Evolutionary conservation across 2,329 filamentous ascomycete genomes (phyloP), one percentile per base, ranked within the genome.

Genomic region (Paecilomyces dactylethromorphus): DNA sequence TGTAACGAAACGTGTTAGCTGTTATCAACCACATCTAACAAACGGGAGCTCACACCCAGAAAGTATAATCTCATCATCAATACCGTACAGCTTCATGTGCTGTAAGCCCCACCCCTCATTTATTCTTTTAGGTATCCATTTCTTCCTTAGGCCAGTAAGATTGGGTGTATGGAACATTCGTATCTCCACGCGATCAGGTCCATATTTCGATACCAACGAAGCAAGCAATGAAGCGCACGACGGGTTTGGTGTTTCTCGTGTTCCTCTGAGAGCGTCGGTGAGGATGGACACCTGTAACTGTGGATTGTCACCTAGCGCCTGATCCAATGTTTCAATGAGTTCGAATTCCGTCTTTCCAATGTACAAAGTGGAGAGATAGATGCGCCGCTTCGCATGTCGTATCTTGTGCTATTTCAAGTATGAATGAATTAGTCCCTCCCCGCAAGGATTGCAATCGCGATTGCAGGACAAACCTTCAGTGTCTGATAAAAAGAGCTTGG

Each of bases 131-230:
- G 94, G 94, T 1, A 97, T 85, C 64, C 90, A 80, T 68, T 87
- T 87, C 76, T 97, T 97, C 55, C 88, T 85, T 59, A 95, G 66
- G 0, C 94, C 94, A 2, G 90, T 96, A 63, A 99, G 77, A 69
- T 99, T 99, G 0, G 94, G 94, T 0, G 94, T 99, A 75, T 99
- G 94, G 71, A 95, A 99, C 92, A 99, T 95, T 66, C 92, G 89
- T 63, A 99, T 86, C 69, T 97, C 91, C 49, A 99, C 92, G 39
- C 93, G 84, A 1, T 90, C 86, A 3, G 86, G 72, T 0, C 93
- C 92, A 75, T 97, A 96, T 66, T 96, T 91, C 6, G 82, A 77
- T 11, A 96, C 82, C n/a, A 99, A 78, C 0, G 92, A 88, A 5
- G 88, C 90, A 39, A 99, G 82, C 12, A 99, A 81, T 11, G 92